These are phyloP conservation scores for Globisporangium nodosum DNA, from an alignment of 352 stramenopile species.

Conservation along the genomic window DNA sequence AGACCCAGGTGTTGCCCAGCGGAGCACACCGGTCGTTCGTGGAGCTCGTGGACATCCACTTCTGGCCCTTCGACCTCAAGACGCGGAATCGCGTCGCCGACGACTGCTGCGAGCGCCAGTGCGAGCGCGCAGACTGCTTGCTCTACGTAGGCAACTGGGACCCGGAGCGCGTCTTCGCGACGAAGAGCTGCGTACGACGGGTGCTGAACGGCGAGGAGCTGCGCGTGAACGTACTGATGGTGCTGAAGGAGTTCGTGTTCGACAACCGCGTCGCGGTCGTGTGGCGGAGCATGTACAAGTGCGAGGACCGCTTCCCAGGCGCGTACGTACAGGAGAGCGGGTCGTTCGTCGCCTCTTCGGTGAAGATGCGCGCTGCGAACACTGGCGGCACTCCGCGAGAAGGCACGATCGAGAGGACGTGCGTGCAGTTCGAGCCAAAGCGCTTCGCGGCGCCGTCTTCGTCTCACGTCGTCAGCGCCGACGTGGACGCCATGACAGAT, in stretches of 20 bases:
- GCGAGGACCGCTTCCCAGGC: conserved; percentile 8
- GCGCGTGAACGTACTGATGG: not conserved
- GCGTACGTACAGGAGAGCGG: conserved; percentile 7
- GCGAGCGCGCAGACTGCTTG: not conserved
- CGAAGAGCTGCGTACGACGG: conserved; percentile 7
- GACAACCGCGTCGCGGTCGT: conserved; percentile 1
- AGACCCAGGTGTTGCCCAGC: not conserved
- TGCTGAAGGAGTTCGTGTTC: conserved; percentile 1
- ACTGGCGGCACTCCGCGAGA: not conserved
- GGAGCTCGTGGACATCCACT: not conserved
- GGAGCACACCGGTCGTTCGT: not conserved
- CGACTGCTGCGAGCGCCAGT: not conserved
- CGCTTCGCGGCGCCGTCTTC: not conserved
- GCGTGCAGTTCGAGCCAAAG: conserved; percentile 3
- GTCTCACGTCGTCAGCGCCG: not conserved
- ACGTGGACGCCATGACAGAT: not conserved
- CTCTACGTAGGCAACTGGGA: conserved; percentile 4
- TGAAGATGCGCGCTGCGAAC: not conserved
- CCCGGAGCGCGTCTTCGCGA: not conserved
- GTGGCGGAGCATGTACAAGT: conserved; percentile 7
- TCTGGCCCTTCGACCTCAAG: conserved; percentile 1
- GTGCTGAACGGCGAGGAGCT: not conserved
- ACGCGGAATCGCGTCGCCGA: not conserved
- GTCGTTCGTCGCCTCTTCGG: not conserved
- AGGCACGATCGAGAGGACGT: not conserved